Evolutionary conservation across 768 basidiomycete species (phyloP).

Genomic region (Russula ochroleuca): DNA sequence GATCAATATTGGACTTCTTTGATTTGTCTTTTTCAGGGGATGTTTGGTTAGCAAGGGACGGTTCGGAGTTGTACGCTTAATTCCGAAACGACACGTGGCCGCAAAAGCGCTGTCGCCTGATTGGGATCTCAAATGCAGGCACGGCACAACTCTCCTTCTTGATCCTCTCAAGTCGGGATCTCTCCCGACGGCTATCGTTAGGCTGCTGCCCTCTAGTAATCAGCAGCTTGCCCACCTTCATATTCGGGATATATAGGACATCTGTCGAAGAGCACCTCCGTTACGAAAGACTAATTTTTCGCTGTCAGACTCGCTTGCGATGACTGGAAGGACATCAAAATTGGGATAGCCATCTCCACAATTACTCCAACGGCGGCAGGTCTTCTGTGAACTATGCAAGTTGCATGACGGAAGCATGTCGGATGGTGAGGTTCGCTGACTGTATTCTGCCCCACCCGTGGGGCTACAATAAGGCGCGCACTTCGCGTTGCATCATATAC

Average conservation of each 20-base stretch:
- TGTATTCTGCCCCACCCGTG: conserved; percentile 5
- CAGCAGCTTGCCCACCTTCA: background rate
- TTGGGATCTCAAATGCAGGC: conserved; percentile 23
- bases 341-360: conserved; percentile 6
- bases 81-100: conserved; percentile 20
- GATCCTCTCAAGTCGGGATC: conserved; percentile 13
- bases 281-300: conserved; percentile 16
- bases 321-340: conserved; percentile 15
- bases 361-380: conserved; percentile 16
- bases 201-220: background rate
- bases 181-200: conserved; percentile 1
- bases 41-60: conserved; percentile 15
- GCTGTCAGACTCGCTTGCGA: conserved; percentile 4
- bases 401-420: conserved; percentile 22
- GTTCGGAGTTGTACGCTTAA: conserved; percentile 24
- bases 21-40: conserved; percentile 15
- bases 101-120: conserved; percentile 17
- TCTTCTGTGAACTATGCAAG: conserved; percentile 20
- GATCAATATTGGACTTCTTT: conserved; percentile 21
- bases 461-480: background rate
- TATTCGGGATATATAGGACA: background rate
- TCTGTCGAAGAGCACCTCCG: background rate
- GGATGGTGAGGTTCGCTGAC: conserved; percentile 20
- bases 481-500: conserved; percentile 13
- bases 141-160: conserved; percentile 18